Evolutionary conservation across 441 rosid genomes (phyloP).

Genomic region (Rhodomyrtus psidioides): DNA sequence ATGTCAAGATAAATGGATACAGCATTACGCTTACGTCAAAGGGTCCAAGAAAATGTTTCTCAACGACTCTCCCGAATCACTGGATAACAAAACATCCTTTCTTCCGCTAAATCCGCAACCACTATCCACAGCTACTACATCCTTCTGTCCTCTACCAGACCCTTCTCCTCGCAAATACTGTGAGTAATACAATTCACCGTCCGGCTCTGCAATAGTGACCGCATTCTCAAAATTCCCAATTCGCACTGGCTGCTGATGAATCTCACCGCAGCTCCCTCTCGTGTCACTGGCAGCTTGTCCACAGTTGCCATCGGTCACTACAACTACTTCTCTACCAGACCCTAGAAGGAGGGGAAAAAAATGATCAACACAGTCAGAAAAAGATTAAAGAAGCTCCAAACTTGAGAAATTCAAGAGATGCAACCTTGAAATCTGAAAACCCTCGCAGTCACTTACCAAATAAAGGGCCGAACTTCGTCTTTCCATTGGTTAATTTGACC

Average conservation of each 20-base stretch:
- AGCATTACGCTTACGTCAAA: slow-evolving; percentile 47
- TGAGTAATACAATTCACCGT: slow-evolving; percentile 53
- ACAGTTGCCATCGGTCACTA: slow-evolving; percentile 28
- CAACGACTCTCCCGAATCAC: slow-evolving; percentile 61
- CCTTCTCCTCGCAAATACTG: slow-evolving; percentile 45
- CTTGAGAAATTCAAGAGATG: neutral
- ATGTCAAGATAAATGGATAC: neutral
- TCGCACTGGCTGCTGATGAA: slow-evolving; percentile 17
- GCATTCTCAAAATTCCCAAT: slow-evolving; percentile 20
- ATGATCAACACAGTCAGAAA: neutral
- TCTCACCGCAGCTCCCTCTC: slow-evolving; percentile 2
- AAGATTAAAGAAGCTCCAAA: neutral
- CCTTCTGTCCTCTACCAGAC: slow-evolving; percentile 41
- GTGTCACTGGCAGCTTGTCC: neutral
- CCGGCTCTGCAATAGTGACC: slow-evolving; percentile 45
- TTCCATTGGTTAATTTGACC: slow-evolving; percentile 35
- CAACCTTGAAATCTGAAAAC: neutral
- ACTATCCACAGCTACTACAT: slow-evolving; percentile 28
- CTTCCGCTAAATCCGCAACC: slow-evolving; percentile 70
- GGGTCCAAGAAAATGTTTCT: slow-evolving; percentile 71
- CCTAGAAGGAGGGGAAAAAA: slow-evolving; percentile 11
- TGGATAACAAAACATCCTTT: slow-evolving; percentile 44
- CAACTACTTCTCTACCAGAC: slow-evolving; percentile 24
- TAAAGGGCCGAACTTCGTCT: slow-evolving; percentile 19
- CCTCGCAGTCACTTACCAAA: slow-evolving; percentile 20